These are phyloP conservation scores for Cyclotella distinguenda DNA, from an alignment of 108 stramenopile genomes.

Conservation along the genomic window DNA sequence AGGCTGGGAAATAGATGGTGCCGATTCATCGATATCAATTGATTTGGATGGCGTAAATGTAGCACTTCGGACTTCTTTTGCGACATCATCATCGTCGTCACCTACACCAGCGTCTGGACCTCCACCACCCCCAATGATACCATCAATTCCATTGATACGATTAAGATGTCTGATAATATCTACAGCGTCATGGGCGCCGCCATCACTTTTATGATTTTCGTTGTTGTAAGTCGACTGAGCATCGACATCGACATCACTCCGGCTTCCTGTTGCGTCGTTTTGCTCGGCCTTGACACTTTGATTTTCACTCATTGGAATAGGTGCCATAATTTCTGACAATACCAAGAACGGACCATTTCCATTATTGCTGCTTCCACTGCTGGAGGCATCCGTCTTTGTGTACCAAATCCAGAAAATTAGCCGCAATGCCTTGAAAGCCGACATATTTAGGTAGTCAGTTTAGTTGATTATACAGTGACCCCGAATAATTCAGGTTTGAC, in stretches of 20 bases:
- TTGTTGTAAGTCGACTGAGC: neutral
- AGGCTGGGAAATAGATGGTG: slow-evolving; percentile 55
- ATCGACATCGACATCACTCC: neutral
- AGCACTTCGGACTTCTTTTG: neutral
- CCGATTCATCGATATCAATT: neutral
- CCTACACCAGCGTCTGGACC: slow-evolving; percentile 27
- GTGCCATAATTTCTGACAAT: slow-evolving; percentile 41
- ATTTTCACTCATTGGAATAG: neutral
- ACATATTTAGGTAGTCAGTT: too few relatives aligned
- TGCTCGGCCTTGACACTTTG: neutral
- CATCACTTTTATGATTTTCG: neutral
- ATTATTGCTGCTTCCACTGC: slow-evolving; percentile 8
- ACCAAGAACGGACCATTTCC: slow-evolving; percentile 29
- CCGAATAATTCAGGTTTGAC: too few relatives aligned
- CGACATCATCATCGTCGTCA: slow-evolving; percentile 22
- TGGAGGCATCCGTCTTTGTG: neutral
- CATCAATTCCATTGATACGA: neutral
- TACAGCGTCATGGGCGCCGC: neutral
- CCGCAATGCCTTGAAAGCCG: too few relatives aligned
- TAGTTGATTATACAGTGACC: too few relatives aligned
- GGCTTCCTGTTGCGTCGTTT: neutral
- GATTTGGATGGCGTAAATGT: neutral
- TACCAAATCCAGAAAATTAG: neutral
- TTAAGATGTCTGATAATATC: neutral
- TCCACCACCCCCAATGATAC: slow-evolving; percentile 6